Base-by-base conservation (phyloP, 2,329 filamentous ascomycete genomes). In the Trichoderma gracile region DNA sequence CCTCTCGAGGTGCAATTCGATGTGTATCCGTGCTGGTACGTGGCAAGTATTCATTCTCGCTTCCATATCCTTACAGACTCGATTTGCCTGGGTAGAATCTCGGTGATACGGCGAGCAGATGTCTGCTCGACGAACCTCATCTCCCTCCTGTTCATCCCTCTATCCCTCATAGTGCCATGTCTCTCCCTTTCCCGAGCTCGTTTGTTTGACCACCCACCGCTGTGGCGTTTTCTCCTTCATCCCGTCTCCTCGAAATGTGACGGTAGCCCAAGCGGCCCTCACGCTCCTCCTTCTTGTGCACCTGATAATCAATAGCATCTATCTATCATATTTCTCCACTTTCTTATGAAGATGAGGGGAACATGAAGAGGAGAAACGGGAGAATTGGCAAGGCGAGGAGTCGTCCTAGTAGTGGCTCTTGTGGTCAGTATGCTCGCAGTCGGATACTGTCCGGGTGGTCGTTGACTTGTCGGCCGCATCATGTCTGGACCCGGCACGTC, bases 231-330 rank as follows among this genome's bases (percentile, higher is more conserved):
- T 47, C 8, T 33, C 38, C 40, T 40, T 19, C 46, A 27, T 46
- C 50, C 64, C 47, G 38, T 49, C 58, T 66, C 58, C 54, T 60
- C 55, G 67, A 68, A 33, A 68, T 68, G 67, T 57, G 55, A 68
- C 55, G 60, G 55, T 27, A 45, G 47, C 40, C 42, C 50, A 38
- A 53, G 23, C 40, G 38, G 49, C 53, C 46, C 58, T 56, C 38
- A 21, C 30, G 14, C 49, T 27, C 33, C 60, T 63, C 49, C 49
- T 63, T 53, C 43, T 33, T 45, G 47, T 45, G 47, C n/a, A 43
- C 33, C 30, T 30, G 33, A 49, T 40, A 43, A 19, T 47, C 40
- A 21, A 43, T 42, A 49, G 25, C 46, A 45, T 38, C 38, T 45
- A n/a, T 33, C 17, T 33, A 61, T 45, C 58, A 61, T 40, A 61